Evolutionary conservation across 148 eudicot genomes (phyloP), one percentile per base, ranked within the genome.

Genomic region (Vaccinium corymbosum): DNA sequence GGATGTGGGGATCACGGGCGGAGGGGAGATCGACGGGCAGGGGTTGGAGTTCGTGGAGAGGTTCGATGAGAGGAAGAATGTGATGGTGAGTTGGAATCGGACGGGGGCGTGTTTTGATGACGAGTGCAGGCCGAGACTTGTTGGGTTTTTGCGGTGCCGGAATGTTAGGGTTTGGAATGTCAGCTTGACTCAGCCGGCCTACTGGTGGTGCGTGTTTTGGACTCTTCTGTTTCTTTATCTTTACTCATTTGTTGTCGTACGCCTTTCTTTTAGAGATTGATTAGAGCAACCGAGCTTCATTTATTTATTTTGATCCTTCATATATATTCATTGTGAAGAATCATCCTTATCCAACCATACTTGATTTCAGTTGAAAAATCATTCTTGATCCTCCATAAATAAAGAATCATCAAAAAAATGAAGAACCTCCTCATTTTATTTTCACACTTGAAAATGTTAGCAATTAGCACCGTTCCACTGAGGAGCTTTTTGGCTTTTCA

Each of bases 21-120:
- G 93, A 16, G 99, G 99, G 29, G 98, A 93, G 87, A 90, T 97
- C 71, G 90, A 93, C 82, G 99, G 99, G 7, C 99, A 97, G 87
- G 95, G 99, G 6, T 86, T 89, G 86, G 46, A 81, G 92, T 97
- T 93, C 62, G 98, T 97, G 79, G 83, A 86, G 89, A 91, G 89
- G 84, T 94, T 90, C 53, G 94, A 97, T 80, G 92, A 90, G 86
- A 90, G 84, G 92, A 97, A 97, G 91, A 97, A 94, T 83, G 99
- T 97, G 90, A 97, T 94, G 99, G 94, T 97, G 90, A 97, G 98
- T 35, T 97, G 99, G 99, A 97, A 97, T 75, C 46, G 80, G 51
- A 94, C 95, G 0, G 97, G 98, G 38, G 90, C 86, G 42, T 97
- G 99, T 62, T 55, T 76, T 46, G 99, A 97, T 16, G 98, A 94